phyloP scores from a whole-genome alignment of 768 basidiomycete species.

The Mrakia hoshinonis region DNA sequence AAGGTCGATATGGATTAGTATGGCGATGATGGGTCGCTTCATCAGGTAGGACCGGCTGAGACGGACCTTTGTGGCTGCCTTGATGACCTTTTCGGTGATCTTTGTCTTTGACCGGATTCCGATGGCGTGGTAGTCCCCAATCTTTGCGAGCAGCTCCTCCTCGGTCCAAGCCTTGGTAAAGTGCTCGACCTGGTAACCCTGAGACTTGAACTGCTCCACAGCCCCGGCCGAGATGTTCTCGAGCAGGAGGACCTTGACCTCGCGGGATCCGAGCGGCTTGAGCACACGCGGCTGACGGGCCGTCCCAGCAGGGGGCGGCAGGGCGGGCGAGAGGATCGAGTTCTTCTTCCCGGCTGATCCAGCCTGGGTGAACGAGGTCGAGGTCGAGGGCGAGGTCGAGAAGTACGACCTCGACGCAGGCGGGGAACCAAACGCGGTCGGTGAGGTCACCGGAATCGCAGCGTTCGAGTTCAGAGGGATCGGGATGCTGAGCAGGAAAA shows the following conservation, averaged over 20 bases:
- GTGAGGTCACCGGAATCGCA: slow-evolving; percentile 37
- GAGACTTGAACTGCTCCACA: slow-evolving; percentile 62
- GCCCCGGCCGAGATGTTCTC: slow-evolving; percentile 95
- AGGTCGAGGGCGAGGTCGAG: slow-evolving; percentile 28
- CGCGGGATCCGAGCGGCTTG: slow-evolving; percentile 50
- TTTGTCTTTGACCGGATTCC: slow-evolving; percentile 98
- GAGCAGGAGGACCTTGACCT: slow-evolving; percentile 70
- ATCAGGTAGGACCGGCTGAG: neutral
- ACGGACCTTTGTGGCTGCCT: slow-evolving; percentile 65
- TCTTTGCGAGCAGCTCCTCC: slow-evolving; percentile 72
- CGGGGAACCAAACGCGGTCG: slow-evolving; percentile 35
- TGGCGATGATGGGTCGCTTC: neutral
- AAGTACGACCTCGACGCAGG: slow-evolving; percentile 33
- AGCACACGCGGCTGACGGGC: slow-evolving; percentile 26
- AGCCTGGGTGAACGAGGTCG: slow-evolving; percentile 32
- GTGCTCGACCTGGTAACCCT: slow-evolving; percentile 91
- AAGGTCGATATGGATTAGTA: neutral
- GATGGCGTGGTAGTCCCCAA: slow-evolving; percentile 78
- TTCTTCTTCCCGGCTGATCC: slow-evolving; percentile 21
- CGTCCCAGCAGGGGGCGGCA: slow-evolving; percentile 29
- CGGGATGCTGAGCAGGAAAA: slow-evolving; percentile 35
- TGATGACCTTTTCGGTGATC: slow-evolving; percentile 80
- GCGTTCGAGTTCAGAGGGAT: slow-evolving; percentile 34
- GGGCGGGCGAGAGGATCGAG: slow-evolving; percentile 17
- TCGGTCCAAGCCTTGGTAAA: slow-evolving; percentile 76